A percentile compares a stretch with the other conserved stretches of the same genome.
Conservation (phyloP, 2,329 filamentous ascomycete species). For the Penicillium corylophilum region DNA sequence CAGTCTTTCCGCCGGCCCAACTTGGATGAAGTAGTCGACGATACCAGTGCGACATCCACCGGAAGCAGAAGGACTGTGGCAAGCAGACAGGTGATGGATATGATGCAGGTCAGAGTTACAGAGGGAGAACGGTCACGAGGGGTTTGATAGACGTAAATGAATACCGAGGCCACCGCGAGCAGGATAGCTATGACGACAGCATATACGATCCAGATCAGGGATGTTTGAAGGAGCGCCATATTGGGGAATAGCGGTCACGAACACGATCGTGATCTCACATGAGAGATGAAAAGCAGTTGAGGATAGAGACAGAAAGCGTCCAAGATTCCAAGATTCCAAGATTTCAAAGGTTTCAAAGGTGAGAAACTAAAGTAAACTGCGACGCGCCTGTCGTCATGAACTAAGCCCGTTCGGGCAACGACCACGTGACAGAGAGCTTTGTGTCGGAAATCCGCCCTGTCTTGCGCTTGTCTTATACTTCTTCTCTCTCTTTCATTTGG, state of each 20-base stretch:
- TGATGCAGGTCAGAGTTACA: constrained; percentile 79
- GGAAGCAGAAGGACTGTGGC: constrained; percentile 90
- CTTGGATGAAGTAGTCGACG: constrained; percentile 74
- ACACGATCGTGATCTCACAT: constrained; percentile 17
- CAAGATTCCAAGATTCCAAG: neutral
- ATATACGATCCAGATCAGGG: constrained; percentile 94
- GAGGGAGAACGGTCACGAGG: constrained; percentile 79
- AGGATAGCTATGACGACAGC: constrained; percentile 76
- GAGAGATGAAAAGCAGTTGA: neutral
- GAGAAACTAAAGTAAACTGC: neutral
- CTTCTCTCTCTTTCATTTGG: neutral
- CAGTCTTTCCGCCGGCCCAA: constrained; percentile 87
- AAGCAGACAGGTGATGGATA: constrained; percentile 82
- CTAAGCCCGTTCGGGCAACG: constrained; percentile 10
- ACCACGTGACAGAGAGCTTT: constrained; percentile 13
- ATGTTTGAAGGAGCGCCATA: constrained; percentile 76
- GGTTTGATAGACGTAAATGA: constrained; percentile 88
- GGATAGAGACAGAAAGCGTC: neutral
- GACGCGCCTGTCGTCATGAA: constrained; percentile 18
- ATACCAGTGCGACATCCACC: constrained; percentile 92
- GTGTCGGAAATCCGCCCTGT: constrained; percentile 10
- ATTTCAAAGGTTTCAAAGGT: neutral
- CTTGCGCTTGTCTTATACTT: neutral
- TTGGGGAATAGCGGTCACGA: constrained; percentile 5
- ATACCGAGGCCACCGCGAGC: constrained; percentile 74